Evolutionary conservation across 768 basidiomycete genomes (phyloP), one percentile per base, ranked within the genome.

Genomic region (Rhodotorula paludigena): DNA sequence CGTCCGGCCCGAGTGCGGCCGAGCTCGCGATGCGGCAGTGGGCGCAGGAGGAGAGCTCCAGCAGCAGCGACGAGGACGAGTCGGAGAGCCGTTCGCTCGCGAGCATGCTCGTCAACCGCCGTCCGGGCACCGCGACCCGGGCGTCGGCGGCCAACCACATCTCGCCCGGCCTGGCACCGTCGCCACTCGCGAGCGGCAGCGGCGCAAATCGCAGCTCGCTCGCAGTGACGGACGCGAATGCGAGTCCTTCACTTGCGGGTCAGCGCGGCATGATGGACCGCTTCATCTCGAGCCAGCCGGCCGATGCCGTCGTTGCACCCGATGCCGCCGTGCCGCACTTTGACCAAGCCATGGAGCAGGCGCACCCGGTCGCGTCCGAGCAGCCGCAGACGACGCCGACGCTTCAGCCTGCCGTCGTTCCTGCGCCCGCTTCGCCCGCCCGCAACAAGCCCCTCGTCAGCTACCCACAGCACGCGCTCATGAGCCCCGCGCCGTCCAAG

Each of bases 181-280:
- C 38, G 15, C 39, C 28, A 0, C 30, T 18, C 4, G 11, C 32
- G 33, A 35, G 52, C 51, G 21, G 21, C 44, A 45, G 23, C 44
- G 21, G 21, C 44, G 23, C 44, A 7, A 45, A 23, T 2, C n/a
- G n/a, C n/a, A 15, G 47, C 15, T 14, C 15, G 25, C 5, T n/a
- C 38, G 54, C 25, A n/a, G 18, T 38, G 38, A 8, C 21, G 38
- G 54, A 41, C 15, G n/a, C 38, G n/a, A 41, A 55, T 38, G 49
- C 33, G 41, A 60, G 57, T 33, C 62, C 67, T 32, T 63, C 58
- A n/a, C 28, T 55, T 7, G 35, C 44, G 3, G 51, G 42, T 5
- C 58, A 51, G 36, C 57, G 66, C n/a, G 71, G 71, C n/a, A 57
- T 64, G 60, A 68, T 72, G 63, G 71, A 72, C 51, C 63, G 71